phyloP scores from a whole-genome alignment of 345 rosid genomes.

The Eucalyptus cladocalyx region DNA sequence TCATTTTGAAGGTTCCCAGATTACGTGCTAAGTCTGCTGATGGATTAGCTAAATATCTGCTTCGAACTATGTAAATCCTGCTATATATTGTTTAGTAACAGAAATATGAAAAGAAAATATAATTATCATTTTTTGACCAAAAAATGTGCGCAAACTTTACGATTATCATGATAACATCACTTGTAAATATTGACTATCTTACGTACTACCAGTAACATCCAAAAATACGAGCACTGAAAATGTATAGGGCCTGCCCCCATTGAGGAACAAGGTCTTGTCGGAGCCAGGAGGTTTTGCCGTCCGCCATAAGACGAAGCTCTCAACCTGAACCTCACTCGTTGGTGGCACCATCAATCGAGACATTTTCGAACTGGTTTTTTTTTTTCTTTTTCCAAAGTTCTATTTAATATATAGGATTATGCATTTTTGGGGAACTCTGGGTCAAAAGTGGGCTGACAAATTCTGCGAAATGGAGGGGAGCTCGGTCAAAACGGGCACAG shows the following conservation, averaged over 20 bases:
- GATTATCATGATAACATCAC: too few species aligned
- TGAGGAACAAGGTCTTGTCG: slow-evolving; percentile 42
- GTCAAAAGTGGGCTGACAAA: too few species aligned
- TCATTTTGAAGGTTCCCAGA: background rate
- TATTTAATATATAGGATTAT: too few species aligned
- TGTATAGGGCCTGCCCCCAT: slow-evolving; percentile 43
- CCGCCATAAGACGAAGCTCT: slow-evolving; percentile 33
- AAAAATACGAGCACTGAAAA: background rate
- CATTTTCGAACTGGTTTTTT: background rate
- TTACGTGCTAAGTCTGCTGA: background rate
- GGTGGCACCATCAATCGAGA: background rate
- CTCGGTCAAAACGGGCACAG: too few species aligned
- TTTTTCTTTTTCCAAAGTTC: background rate
- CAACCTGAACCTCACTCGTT: slow-evolving; percentile 26
- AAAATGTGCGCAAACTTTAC: too few species aligned
- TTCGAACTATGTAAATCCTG: background rate
- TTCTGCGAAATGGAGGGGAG: too few species aligned
- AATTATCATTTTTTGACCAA: too few species aligned
- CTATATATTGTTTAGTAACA: background rate
- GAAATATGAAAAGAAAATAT: background rate
- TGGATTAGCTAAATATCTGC: background rate
- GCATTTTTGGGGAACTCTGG: too few species aligned
- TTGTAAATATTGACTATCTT: too few species aligned
- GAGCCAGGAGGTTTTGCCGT: slow-evolving; percentile 51
- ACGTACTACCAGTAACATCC: too few species aligned